A percentile compares a stretch with the other conserved stretches of the same genome.
Conservation (phyloP, 2,329 filamentous ascomycete genomes). For the Coniella vitis region DNA sequence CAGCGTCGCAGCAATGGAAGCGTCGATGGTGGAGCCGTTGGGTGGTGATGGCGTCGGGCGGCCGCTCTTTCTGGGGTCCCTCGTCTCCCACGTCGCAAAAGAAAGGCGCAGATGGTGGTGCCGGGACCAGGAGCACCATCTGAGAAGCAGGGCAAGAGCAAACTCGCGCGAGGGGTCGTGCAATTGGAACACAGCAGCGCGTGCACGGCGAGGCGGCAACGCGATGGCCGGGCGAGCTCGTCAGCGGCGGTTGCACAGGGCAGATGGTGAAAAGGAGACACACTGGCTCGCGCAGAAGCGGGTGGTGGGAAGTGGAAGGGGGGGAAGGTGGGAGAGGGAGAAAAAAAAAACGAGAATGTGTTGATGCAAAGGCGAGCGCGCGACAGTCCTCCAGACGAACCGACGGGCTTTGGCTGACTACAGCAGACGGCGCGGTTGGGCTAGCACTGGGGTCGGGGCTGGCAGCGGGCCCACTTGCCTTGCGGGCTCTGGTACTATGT, state of each 20-base stretch:
- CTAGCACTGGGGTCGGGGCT: too few relatives aligned
- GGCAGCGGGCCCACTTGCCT: too few relatives aligned
- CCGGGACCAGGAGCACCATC: slow-evolving; percentile 15
- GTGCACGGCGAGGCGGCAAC: not conserved
- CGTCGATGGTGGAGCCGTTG: slow-evolving; percentile 1
- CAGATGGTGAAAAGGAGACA: not conserved
- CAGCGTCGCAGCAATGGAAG: not conserved
- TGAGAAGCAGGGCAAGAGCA: slow-evolving; percentile 9
- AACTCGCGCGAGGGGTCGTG: not conserved
- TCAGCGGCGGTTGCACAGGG: too few relatives aligned
- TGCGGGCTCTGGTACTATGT: too few relatives aligned
- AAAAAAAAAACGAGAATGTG: not conserved
- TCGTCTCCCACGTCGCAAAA: slow-evolving; percentile 16
- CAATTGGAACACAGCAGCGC: not conserved
- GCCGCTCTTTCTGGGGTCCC: slow-evolving; percentile 9
- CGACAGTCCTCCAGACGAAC: not conserved
- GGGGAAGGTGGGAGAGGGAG: not conserved
- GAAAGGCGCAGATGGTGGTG: slow-evolving; percentile 14
- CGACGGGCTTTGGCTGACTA: not conserved
- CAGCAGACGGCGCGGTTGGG: too few relatives aligned
- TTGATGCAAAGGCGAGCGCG: not conserved
- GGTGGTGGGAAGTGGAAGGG: too few relatives aligned
- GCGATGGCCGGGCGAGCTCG: not conserved
- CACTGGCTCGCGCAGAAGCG: too few relatives aligned
- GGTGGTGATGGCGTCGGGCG: slow-evolving; percentile 10